Evolutionary conservation across 352 stramenopile genomes (phyloP), one percentile per base, ranked within the genome.

Genomic region (Phytophthora constricta): DNA sequence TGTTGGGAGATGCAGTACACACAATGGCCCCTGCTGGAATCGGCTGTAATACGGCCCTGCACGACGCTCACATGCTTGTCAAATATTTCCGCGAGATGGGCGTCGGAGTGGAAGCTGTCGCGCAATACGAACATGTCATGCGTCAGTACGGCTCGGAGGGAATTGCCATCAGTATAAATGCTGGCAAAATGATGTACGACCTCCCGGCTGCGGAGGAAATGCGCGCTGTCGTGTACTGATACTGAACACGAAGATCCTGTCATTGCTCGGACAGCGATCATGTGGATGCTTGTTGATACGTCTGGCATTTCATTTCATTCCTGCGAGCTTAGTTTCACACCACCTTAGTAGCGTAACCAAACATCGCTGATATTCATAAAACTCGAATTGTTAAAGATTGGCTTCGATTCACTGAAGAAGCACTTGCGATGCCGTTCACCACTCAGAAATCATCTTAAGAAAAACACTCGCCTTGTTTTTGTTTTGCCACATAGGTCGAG

Each of bases 1-100:
- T 91, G 8, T 54, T 91, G 4, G 82, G 82, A 9, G 82, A 91
- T 43, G 79, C 82, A 1, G 72, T 87, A 26, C 82, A 91, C 65
- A 86, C 82, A 4, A 89, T 91, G 80, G 65, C 76, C 5, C 82
- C 82, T 0, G 80, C 82, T 1, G 82, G 82, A 13, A 80, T 87
- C 22, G 77, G 77, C 11, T 86, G 74, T 56, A 87, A 88, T 55
- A 80, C 77, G 2, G 82, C 82, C 9, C 48, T 91, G 1, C 61
- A 82, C 34, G 82, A 91, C 56, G 80, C 82, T 7, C 68, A 75
- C 16, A 58, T 79, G 31, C 68, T 91, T n/a, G 59, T 77, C 23
- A 72, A 82, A 25, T 58, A 74, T 49, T 87, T 91, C 41, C 33
- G 59, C 2, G 55, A 76, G 14, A 48, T 74, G 23, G 82, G 80